Conservation (phyloP, 768 basidiomycete species). For the Trametes cinnabarina region DNA sequence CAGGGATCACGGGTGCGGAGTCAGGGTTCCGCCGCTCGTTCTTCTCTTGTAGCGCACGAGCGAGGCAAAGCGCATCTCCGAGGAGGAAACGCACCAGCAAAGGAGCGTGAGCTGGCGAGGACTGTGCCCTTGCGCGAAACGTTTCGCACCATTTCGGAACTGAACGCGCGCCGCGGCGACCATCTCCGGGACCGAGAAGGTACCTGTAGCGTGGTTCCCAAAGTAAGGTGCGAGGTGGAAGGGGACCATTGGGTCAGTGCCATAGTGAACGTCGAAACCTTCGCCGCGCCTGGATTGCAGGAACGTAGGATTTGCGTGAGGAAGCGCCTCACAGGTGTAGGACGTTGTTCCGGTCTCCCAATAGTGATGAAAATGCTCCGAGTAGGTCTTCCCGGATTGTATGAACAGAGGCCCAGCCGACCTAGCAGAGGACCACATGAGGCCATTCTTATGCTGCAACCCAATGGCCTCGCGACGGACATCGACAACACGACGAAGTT, state of each 20-base stretch:
- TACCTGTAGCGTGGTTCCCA: not conserved
- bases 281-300: conserved; percentile 39
- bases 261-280: conserved; percentile 43
- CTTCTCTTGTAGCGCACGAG: conserved; percentile 41
- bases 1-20: conserved; percentile 23
- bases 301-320: conserved; percentile 46
- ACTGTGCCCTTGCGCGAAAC: not conserved
- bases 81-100: conserved; percentile 29
- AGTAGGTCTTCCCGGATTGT: not conserved
- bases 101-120: conserved; percentile 3
- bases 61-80: conserved; percentile 18
- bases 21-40: conserved; percentile 27
- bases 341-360: conserved; percentile 44
- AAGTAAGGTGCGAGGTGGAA: conserved; percentile 43
- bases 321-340: conserved; percentile 22
- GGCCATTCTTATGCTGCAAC: not conserved
- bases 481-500: not conserved
- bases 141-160: conserved; percentile 8
- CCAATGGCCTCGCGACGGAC: conserved; percentile 16
- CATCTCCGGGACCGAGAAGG: not conserved
- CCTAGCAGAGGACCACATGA: conserved; percentile 17
- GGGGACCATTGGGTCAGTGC: conserved; percentile 39
- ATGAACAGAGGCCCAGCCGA: conserved; percentile 39
- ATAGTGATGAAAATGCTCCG: conserved; percentile 28
- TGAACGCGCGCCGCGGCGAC: not conserved